Conservation (phyloP, 2,329 filamentous ascomycete species). For the Sarocladium brachiariae region DNA sequence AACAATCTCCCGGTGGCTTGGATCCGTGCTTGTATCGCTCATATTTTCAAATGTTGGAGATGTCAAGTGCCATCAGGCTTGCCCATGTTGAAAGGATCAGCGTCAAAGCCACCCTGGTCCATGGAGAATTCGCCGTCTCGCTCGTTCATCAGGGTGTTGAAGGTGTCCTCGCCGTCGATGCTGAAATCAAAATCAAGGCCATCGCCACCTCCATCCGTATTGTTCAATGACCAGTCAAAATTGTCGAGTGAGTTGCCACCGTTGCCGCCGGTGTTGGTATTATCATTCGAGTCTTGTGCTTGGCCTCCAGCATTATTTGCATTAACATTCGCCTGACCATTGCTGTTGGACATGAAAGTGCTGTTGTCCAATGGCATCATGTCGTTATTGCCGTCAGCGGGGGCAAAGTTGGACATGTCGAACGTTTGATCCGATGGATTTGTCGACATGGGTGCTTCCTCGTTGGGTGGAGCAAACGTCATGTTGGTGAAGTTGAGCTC, state of each 20-base stretch:
- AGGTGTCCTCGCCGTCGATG: constrained; percentile 29
- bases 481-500: constrained; percentile 49
- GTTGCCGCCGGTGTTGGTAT: constrained; percentile 18
- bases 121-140: constrained; percentile 33
- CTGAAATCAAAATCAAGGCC: constrained; percentile 23
- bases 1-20: no score
- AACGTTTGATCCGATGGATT: constrained; percentile 32
- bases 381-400: constrained; percentile 23
- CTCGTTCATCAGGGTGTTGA: constrained; percentile 42
- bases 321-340: constrained; percentile 17
- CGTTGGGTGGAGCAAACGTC: constrained; percentile 43
- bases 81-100: constrained; percentile 37
- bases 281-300: constrained; percentile 22
- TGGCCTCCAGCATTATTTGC: constrained; percentile 37
- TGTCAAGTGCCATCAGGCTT: constrained; percentile 16
- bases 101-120: constrained; percentile 40
- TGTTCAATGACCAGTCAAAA: constrained; percentile 29
- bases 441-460: constrained; percentile 18
- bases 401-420: constrained; percentile 38
- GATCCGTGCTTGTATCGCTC: no score
- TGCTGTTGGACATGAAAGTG: constrained; percentile 8
- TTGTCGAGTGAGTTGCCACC: constrained; percentile 24
- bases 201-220: constrained; percentile 19
- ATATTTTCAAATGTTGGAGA: no score
- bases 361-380: constrained; percentile 10